Evolutionary conservation across 2,329 filamentous ascomycete genomes (phyloP), one percentile per base, ranked within the genome.

Genomic region (Colletotrichum eleusines): DNA sequence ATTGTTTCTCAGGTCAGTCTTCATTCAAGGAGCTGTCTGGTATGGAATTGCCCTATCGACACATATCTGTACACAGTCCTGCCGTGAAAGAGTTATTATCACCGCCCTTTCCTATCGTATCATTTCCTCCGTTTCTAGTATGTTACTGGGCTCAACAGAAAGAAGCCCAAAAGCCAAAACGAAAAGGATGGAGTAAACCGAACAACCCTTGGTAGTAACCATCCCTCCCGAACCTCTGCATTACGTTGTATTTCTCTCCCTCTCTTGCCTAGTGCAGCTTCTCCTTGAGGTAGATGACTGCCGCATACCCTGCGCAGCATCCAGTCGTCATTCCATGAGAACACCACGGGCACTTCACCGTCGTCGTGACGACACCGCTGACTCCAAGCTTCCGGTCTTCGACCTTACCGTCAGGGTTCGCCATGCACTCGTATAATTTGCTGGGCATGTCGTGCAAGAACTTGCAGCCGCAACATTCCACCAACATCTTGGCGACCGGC

Each of bases 281-380:
- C 78, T 93, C 90, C 75, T 88, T 88, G 75, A 93, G 81, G 72
- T 90, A 88, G 5, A 94, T 87, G 54, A 91, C 84, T 1, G 91
- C 89, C 14, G 89, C 88, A 80, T 91, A 91, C 9, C 90, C 91
- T 14, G 90, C 86, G 77, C 91, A 94, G 80, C 91, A 94, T 69
- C 81, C 82, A 18, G 86, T 90, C 74, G 84, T 90, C 91, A 94
- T 93, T 60, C 87, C 86, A 80, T 94, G 91, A 53, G 84, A 83
- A 77, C 91, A 94, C 91, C 91, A 93, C 11, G 90, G 90, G 77
- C 91, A 93, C 74, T 87, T 88, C 33, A 92, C 88, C 76, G 86
- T 88, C 73, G 89, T 90, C 11, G 85, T 88, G 54, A 90, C 84
- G 8, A 86, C 81, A 1, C 88, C 88, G 51, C 84, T 84, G 53